These are phyloP conservation scores for Podaxis mareebaensis DNA, from an alignment of 768 basidiomycete species.

Conservation along the genomic window DNA sequence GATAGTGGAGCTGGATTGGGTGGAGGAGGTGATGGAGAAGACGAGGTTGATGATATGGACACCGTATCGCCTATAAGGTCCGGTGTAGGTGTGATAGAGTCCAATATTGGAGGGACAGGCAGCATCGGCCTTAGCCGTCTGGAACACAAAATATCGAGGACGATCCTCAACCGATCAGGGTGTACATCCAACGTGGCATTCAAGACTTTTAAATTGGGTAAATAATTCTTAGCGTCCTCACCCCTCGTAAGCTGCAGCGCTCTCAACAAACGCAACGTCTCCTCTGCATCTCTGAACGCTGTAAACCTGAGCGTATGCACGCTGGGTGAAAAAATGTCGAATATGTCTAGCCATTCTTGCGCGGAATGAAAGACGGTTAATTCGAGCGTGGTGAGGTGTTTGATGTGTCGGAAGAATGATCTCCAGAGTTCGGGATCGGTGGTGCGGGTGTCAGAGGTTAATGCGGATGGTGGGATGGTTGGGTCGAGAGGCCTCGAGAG, in stretches of 20 bases:
- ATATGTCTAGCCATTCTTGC: conserved; percentile 4
- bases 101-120: background rate
- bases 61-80: no score
- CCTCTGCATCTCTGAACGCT: conserved; percentile 2
- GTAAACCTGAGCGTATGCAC: background rate
- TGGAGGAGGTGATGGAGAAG: background rate
- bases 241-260: background rate
- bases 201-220: background rate
- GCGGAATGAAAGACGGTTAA: background rate
- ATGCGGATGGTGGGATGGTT: background rate
- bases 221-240: background rate
- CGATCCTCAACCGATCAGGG: background rate
- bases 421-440: conserved; percentile 2
- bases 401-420: background rate
- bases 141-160: background rate
- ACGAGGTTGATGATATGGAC: background rate
- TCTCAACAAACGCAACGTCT: background rate
- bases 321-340: background rate
- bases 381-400: background rate
- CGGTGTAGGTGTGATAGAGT: background rate
- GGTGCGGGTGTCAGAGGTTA: background rate
- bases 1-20: background rate
- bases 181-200: background rate
- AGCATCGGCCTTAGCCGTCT: background rate
- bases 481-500: conserved; percentile 5